Conservation (phyloP, 257 asterid species). For the Ilex asprella region DNA sequence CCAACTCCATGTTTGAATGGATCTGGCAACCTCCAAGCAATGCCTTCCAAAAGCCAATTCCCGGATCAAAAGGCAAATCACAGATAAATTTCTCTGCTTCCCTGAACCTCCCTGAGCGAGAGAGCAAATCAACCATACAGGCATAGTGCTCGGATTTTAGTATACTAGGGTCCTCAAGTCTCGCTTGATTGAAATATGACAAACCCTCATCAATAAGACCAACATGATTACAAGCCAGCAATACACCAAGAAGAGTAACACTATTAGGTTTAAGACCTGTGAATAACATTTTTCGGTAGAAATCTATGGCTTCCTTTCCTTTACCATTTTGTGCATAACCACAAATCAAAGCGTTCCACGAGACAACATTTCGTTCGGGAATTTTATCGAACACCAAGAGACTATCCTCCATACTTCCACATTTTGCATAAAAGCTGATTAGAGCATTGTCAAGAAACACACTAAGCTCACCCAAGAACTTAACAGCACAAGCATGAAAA, state of each 20-base stretch:
- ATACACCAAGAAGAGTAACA: conserved; percentile 64
- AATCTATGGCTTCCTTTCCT: conserved; percentile 44
- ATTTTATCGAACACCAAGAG: conserved; percentile 33
- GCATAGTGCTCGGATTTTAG: conserved; percentile 73
- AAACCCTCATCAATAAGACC: conserved; percentile 65
- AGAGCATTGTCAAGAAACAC: conserved; percentile 56
- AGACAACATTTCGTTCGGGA: conserved; percentile 38
- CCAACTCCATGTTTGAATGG: conserved; percentile 52
- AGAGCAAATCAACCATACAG: conserved; percentile 62
- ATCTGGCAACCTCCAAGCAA: conserved; percentile 74
- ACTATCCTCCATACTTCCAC: conserved; percentile 77
- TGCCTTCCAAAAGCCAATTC: conserved; percentile 88
- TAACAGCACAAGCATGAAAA: conserved; percentile 69
- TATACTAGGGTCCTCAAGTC: conserved; percentile 25
- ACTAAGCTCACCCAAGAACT: conserved; percentile 54
- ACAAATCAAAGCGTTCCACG: conserved; percentile 84
- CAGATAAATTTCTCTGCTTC: conserved; percentile 56
- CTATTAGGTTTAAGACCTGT: conserved; percentile 37
- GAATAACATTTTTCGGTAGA: conserved; percentile 38
- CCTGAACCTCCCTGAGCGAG: conserved; percentile 68
- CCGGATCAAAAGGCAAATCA: conserved; percentile 73
- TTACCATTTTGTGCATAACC: conserved; percentile 79
- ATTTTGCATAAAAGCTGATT: conserved; percentile 74
- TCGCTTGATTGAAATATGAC: conserved; percentile 42
- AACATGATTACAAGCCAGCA: conserved; percentile 60